Evolutionary conservation across 1,284 basidiomycete species (phyloP).

Genomic region (Ustilago lituana): DNA sequence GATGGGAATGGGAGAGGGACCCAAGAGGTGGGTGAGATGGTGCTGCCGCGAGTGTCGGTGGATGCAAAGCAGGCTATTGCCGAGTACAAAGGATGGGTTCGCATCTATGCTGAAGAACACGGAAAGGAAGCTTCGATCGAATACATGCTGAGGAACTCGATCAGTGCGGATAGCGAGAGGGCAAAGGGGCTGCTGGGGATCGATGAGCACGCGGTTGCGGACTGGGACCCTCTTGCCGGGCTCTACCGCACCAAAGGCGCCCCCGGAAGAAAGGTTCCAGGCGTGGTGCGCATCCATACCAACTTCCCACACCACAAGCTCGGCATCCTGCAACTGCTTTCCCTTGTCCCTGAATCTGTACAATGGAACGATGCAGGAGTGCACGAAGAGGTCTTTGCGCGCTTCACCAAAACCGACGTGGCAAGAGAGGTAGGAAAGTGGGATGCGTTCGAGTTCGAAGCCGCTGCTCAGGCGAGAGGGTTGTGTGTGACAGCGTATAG

Average conservation of each 20-base stretch:
- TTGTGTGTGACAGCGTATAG: conserved; percentile 37
- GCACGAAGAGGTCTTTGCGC: conserved; percentile 5
- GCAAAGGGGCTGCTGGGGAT: conserved; percentile 8
- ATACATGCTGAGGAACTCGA: conserved; percentile 4
- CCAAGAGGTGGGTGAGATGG: conserved; percentile 2
- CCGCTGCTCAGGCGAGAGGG: conserved; percentile 11
- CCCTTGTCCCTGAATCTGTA: not conserved
- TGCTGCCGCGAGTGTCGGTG: conserved; percentile 10
- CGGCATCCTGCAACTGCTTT: conserved; percentile 29
- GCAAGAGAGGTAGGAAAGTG: conserved; percentile 12
- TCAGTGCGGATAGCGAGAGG: not conserved
- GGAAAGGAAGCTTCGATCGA: not conserved
- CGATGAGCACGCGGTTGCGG: conserved; percentile 9
- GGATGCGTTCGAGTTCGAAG: conserved; percentile 35
- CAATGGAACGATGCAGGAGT: conserved; percentile 8
- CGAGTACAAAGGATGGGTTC: conserved; percentile 23
- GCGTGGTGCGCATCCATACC: conserved; percentile 30
- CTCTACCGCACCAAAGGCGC: conserved; percentile 15
- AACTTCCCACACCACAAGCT: conserved; percentile 45
- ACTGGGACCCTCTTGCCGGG: conserved; percentile 32
- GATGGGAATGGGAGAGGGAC: too few relatives aligned
- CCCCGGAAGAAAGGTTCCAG: not conserved
- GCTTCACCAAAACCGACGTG: not conserved
- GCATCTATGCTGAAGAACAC: not conserved
- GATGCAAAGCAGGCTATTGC: conserved; percentile 28